Evolutionary conservation across 108 stramenopile species (phyloP).

Genomic region (Fistulifera pelliculosa): DNA sequence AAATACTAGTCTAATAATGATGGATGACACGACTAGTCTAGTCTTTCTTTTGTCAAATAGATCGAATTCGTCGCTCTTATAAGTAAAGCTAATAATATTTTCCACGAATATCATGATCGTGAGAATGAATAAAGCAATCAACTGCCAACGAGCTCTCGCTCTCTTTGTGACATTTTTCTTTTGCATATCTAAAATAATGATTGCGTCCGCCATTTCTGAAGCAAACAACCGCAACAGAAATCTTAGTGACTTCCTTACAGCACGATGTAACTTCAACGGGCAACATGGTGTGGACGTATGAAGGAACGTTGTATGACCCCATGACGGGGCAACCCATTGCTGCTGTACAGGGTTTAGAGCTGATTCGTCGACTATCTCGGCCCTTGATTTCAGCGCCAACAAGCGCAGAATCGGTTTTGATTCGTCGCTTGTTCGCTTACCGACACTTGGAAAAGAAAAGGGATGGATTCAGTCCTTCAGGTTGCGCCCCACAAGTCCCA

Average conservation of each 20-base stretch:
- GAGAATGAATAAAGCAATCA: no score
- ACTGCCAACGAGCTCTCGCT: no score
- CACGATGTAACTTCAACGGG: no score
- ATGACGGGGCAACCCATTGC: constrained; percentile 51
- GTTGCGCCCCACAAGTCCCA: constrained; percentile 52
- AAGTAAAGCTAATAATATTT: no score
- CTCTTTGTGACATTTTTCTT: constrained; percentile 9
- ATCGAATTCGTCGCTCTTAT: no score
- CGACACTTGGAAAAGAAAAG: constrained; percentile 10
- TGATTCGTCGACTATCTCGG: constrained; percentile 25
- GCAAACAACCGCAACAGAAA: no score
- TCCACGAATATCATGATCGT: no score
- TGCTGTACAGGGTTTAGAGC: constrained; percentile 62
- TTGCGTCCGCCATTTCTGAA: no score
- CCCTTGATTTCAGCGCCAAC: constrained; percentile 7
- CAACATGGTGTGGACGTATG: constrained; percentile 24
- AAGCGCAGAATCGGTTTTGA: constrained; percentile 39
- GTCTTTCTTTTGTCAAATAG: no score
- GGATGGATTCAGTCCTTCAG: constrained; percentile 36
- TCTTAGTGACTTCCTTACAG: no score
- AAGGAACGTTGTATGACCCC: constrained; percentile 52
- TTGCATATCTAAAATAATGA: neutral
- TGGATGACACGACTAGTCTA: no score
- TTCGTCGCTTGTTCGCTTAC: constrained; percentile 68
- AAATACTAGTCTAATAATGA: no score